Base-by-base conservation (phyloP, 176 grass and related monocot genomes). In the Coix lacrymajobi region DNA sequence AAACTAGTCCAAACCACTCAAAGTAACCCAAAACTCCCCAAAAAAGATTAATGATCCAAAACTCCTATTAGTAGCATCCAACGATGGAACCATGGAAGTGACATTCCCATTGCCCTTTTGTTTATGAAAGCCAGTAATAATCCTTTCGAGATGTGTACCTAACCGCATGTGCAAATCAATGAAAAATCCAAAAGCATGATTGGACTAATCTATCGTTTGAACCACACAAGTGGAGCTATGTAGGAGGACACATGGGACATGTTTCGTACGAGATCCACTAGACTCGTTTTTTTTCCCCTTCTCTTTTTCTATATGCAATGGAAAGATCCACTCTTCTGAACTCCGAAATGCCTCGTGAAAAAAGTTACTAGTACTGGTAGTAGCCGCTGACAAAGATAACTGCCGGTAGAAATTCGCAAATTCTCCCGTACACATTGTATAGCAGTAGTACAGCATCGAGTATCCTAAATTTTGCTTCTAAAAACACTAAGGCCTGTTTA, bases 201-300 rank as follows among this genome's bases (percentile, higher is more conserved):
- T 38, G 25, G 22, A 20, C 25, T 56, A 56, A 69, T 8, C 5
- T 80, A 54, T 37, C 6, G 30, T 39, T 57, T 49, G 5, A 16
- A 40, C 26, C 13, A 24, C 22, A 28, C 33, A 56, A 70, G 33
- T 70, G 46, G 57, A 15, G 32, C 52, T 57, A 22, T 24, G 22
- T 57, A 22, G 16, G 33, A 37, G 45, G 48, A 28, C 79, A 70
- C 79, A 81, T 71, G 79, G 79, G 66, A 4, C 66, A 22, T 70
- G 45, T 30, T 29, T 69, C 33, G 28, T 22, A 70, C 24, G 11
- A 69, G 79, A 81, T 81, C 79, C 33, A 60, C 14, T 34, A 2
- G 16, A 7, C 28, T 7, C 13, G 11, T 44, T 69, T 14, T 37
- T 24, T 11, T 9, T 5, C 6, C 7, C 24, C 11, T 41, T 45